Base-by-base conservation (phyloP, 148 eudicot species). In the Persicaria maculosa region DNA sequence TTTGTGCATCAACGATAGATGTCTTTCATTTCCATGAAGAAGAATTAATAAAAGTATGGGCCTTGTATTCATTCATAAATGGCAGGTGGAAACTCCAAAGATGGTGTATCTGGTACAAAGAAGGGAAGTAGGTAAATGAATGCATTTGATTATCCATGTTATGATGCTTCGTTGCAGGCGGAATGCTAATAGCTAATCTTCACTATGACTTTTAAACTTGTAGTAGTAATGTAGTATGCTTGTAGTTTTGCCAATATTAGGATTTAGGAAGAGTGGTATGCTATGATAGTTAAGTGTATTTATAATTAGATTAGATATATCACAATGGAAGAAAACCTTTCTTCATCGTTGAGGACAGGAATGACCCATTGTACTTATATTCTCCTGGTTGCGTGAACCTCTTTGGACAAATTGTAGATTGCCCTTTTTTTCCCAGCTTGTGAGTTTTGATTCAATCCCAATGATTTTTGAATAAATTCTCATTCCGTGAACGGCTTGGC, bases 1-100 rank as follows among this genome's bases (percentile, higher is more conserved):
- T 76, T 70, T 73, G 76, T 81, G 72, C 72, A 86, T 81, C 86
- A 88, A 83, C 86, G 84, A 79, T 85, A 84, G 83, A 81, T 87
- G 77, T 76, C 72, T 89, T 86, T 72, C 80, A 71, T 92, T 73
- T 77, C 82, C 69, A 72, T 68, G 74, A 79, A 90, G 84, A 84
- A 76, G 76, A 82, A 82, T 91, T 93, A 88, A 89, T 93, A 90
- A 95, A 89, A 84, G 67, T 80, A 89, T 90, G 97, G 96, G 82
- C 94, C 89, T 92, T 90, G 81, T 88, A 86, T 87, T 84, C 91
- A 86, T 91, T 85, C 93, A 73, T 89, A 88, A 91, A 94, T 94
- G 93, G 96, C 99, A 95, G 97, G 97, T 92, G 97, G 99, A 95
- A 95, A 89, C 86, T 92, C 99, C 89, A 95, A 89, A 95, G 97